phyloP scores from a whole-genome alignment of 2,329 filamentous ascomycete species.

The Cordyceps pruinosa region DNA sequence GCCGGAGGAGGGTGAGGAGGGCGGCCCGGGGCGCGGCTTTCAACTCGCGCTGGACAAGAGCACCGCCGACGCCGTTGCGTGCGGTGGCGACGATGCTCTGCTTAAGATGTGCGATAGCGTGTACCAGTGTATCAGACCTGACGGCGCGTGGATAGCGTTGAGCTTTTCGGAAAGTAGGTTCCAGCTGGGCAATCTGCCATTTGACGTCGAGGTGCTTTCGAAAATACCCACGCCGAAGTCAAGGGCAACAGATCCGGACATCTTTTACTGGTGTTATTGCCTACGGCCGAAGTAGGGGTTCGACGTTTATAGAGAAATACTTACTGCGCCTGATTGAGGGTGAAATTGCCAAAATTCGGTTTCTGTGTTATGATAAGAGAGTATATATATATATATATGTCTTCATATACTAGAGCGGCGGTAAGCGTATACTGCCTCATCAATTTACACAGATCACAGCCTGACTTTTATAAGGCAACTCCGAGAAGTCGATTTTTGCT shows the following conservation, averaged over 20 bases:
- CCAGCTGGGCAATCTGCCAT: conserved; percentile 29
- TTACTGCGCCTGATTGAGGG: neutral
- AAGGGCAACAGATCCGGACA: conserved; percentile 36
- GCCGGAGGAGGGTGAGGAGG: neutral
- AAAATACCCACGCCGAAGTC: conserved; percentile 36
- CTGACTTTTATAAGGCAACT: neutral
- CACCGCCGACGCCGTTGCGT: conserved; percentile 42
- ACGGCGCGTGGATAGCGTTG: conserved; percentile 40
- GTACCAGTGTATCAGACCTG: conserved; percentile 26
- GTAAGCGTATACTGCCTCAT: neutral
- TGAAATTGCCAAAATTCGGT: too few relatives aligned
- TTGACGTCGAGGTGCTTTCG: conserved; percentile 35
- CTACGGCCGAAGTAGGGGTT: conserved; percentile 26
- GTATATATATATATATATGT: conserved; percentile 3
- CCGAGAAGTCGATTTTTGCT: neutral
- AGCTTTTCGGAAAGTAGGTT: conserved; percentile 41
- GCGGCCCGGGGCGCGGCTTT: conserved; percentile 20
- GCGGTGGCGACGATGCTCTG: conserved; percentile 33
- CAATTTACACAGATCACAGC: neutral
- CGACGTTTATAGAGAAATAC: neutral
- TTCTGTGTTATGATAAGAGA: neutral
- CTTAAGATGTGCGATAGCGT: conserved; percentile 33
- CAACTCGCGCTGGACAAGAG: conserved; percentile 43
- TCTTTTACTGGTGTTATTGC: conserved; percentile 40
- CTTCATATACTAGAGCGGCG: neutral